These are phyloP conservation scores for Cytidiella melzeri DNA, from an alignment of 768 basidiomycete species.

Conservation along the genomic window DNA sequence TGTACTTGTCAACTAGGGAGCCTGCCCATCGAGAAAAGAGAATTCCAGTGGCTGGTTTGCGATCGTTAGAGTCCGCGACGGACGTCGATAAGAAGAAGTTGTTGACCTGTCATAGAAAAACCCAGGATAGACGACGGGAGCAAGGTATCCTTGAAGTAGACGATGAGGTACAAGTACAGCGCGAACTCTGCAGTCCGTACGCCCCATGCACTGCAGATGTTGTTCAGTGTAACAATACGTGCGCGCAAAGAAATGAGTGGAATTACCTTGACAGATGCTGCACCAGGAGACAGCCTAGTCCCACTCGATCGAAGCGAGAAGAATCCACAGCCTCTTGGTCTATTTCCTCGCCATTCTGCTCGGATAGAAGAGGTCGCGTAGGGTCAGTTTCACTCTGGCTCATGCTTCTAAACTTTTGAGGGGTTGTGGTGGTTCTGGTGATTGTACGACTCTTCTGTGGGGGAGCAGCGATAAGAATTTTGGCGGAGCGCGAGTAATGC, in stretches of 20 bases:
- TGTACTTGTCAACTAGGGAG: not conserved
- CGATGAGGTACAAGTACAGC: not conserved
- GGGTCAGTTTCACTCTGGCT: not conserved
- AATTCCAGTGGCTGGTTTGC: not conserved
- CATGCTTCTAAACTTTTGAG: too few species aligned
- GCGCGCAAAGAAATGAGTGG: not conserved
- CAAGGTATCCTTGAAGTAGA: not conserved
- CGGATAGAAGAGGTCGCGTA: not conserved
- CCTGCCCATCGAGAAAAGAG: not conserved
- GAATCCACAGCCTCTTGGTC: not conserved
- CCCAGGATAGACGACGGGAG: not conserved
- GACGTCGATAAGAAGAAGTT: too few species aligned
- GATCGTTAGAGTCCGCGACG: too few species aligned
- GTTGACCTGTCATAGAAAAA: not conserved
- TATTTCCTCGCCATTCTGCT: not conserved
- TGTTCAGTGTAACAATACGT: not conserved
- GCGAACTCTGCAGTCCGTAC: not conserved
- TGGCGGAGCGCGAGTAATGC: not conserved
- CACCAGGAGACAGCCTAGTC: slow-evolving; percentile 10
- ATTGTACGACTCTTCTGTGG: not conserved
- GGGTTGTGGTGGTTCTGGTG: too few species aligned
- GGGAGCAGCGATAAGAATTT: not conserved
- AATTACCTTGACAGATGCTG: slow-evolving; percentile 19
- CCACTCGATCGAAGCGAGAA: slow-evolving; percentile 10
- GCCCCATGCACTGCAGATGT: not conserved